phyloP scores from a whole-genome alignment of 441 rosid species.

The Eutrema salsugineum region DNA sequence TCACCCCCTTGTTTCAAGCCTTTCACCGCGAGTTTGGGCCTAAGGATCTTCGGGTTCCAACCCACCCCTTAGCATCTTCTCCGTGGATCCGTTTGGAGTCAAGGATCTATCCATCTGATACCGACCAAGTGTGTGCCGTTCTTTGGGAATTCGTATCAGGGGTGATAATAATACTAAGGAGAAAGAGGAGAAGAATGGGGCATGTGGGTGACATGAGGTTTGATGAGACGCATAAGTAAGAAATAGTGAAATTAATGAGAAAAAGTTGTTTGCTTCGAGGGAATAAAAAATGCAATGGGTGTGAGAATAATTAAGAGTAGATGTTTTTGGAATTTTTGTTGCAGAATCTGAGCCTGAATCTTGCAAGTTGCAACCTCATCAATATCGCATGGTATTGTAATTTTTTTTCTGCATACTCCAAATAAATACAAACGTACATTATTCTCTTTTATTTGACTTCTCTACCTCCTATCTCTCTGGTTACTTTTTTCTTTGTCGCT shows the following conservation, averaged over 20 bases:
- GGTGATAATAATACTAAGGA: neutral
- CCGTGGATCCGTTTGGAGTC: too few relatives aligned
- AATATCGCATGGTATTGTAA: constrained; percentile 34
- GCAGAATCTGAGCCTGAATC: constrained; percentile 46
- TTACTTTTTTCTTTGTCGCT: constrained; percentile 22
- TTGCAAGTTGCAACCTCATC: constrained; percentile 47
- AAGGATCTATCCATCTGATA: too few relatives aligned
- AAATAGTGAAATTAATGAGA: constrained; percentile 14
- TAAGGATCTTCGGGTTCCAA: too few relatives aligned
- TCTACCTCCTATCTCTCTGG: constrained; percentile 19
- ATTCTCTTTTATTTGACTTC: constrained; percentile 30
- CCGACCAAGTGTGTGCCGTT: too few relatives aligned
- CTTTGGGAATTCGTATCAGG: too few relatives aligned
- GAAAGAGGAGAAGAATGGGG: neutral
- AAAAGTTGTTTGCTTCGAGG: constrained; percentile 8
- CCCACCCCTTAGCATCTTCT: too few relatives aligned
- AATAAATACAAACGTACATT: constrained; percentile 22
- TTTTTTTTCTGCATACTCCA: constrained; percentile 13
- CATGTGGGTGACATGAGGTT: constrained; percentile 41
- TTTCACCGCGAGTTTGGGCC: too few relatives aligned
- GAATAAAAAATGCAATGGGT: constrained; percentile 24
- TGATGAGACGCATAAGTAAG: constrained; percentile 26
- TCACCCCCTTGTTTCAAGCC: too few relatives aligned
- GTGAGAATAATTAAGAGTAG: constrained; percentile 16
- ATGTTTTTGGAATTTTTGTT: constrained; percentile 20